Evolutionary conservation across 768 basidiomycete genomes (phyloP).

Genomic region (Scleroderma bovista): DNA sequence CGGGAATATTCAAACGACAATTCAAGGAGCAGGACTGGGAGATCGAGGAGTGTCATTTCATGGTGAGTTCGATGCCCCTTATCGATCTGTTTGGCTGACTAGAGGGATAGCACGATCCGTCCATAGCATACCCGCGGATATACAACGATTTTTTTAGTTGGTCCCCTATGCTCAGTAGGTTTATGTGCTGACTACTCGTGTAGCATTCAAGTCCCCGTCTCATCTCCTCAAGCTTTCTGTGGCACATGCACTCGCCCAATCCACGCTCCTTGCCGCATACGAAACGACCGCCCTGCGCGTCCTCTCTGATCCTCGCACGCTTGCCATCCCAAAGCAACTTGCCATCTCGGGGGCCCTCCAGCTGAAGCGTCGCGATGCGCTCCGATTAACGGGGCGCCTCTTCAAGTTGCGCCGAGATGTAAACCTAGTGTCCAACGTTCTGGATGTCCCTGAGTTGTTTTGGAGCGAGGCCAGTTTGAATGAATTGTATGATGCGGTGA

Average conservation of each 20-base stretch:
- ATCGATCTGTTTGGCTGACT: conserved; percentile 1
- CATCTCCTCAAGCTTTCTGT: conserved; percentile 91
- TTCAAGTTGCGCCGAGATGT: conserved; percentile 88
- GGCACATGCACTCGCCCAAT: conserved; percentile 91
- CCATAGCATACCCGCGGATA: conserved; percentile 82
- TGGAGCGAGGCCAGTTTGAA: conserved; percentile 92
- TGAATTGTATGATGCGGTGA: conserved; percentile 84
- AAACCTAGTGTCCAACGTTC: conserved; percentile 86
- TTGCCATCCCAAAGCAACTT: conserved; percentile 80
- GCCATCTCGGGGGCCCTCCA: conserved; percentile 71
- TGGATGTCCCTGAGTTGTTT: conserved; percentile 91
- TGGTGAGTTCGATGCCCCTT: conserved; percentile 41
- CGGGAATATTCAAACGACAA: conserved; percentile 59
- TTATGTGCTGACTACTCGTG: neutral
- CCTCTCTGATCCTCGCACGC: conserved; percentile 69
- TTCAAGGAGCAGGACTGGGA: conserved; percentile 77
- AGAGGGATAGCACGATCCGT: conserved; percentile 67
- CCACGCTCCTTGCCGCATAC: conserved; percentile 84
- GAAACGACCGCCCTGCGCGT: conserved; percentile 75
- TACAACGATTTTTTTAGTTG: conserved; percentile 96
- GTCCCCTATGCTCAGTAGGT: conserved; percentile 23
- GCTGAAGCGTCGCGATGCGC: conserved; percentile 73
- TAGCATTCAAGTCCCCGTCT: conserved; percentile 88
- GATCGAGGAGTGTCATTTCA: conserved; percentile 88
- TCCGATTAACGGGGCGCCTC: conserved; percentile 78